Evolutionary conservation across 164 flowering plant species (phyloP).

Genomic region (Kalanchoe fedtschenkoi): DNA sequence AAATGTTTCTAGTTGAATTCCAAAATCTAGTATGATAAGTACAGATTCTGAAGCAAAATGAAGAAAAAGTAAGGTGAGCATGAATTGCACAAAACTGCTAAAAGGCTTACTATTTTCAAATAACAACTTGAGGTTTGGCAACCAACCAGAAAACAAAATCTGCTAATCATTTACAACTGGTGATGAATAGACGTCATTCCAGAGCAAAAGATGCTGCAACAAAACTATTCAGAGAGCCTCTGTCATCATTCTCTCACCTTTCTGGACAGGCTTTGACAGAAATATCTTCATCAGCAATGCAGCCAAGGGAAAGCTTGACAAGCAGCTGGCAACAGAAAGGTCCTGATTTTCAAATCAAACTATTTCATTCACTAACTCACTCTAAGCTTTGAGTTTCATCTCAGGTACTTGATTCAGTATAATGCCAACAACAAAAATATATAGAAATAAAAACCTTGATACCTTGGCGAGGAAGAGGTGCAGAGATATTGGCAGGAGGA

Average conservation of each 20-base stretch:
- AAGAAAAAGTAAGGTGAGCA: not conserved
- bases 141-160: not conserved
- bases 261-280: conserved; percentile 30
- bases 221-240: conserved; percentile 10
- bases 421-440: not conserved
- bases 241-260: no score
- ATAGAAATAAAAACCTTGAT: not conserved
- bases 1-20: conserved; percentile 85
- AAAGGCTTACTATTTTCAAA: not conserved
- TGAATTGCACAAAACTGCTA: not conserved
- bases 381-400: not conserved
- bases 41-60: conserved; percentile 50
- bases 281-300: conserved; percentile 22
- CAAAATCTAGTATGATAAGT: conserved; percentile 64
- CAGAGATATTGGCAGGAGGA: not conserved
- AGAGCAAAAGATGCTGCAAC: not conserved
- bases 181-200: no score
- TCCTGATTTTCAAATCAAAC: not conserved
- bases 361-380: not conserved
- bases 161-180: no score
- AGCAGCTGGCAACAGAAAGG: not conserved
- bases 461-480: not conserved
- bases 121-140: no score
- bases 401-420: not conserved
- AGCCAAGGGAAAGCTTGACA: conserved; percentile 19